Evolutionary conservation across 257 asterid species (phyloP), one percentile per base, ranked within the genome.

Genomic region (Galeopsis tetrahit): DNA sequence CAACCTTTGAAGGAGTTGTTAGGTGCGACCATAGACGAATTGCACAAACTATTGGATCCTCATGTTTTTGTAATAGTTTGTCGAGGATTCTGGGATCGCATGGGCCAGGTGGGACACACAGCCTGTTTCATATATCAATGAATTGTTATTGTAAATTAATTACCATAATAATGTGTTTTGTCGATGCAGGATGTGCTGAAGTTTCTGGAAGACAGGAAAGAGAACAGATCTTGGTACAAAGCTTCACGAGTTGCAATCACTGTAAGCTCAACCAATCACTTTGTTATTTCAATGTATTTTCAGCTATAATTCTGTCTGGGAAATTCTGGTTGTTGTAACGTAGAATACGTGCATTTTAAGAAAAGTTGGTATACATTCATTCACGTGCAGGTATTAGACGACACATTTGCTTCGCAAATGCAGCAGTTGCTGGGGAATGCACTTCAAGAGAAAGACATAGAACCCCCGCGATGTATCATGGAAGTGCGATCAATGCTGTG

Each of bases 11-110:
- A 87, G 87, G 96, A 91, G 82, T 36, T 94, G 82, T 81, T 94
- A 35, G 79, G 78, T 36, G 75, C 66, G 32, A 82, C 86, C 28
- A 79, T 94, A 0, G 87, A 86, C 69, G 95, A 89, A 49, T 75
- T 94, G 69, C 93, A 91, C 39, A 33, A 65, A 4, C 82, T 85
- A 15, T 84, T 94, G 31, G 96, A 94, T 52, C 85, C 87, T 7
- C 97, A 85, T 62, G 95, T 94, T 21, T 91, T 94, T 74, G 81
- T 94, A 21, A 83, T 84, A 40, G 75, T 94, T 43, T 85, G 93
- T 60, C 85, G 97, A 71, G 91, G 93, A 49, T 86, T 86, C 78
- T 94, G 99, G 99, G 99, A 89, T 82, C 87, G 97, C 10, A 89
- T 90, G 90, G 97, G 97, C 64, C 99, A 94, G 97, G 97, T 94